Evolutionary conservation across 305 asterid species (phyloP), one percentile per base, ranked within the genome.

Genomic region (Fraxinus dipetala): DNA sequence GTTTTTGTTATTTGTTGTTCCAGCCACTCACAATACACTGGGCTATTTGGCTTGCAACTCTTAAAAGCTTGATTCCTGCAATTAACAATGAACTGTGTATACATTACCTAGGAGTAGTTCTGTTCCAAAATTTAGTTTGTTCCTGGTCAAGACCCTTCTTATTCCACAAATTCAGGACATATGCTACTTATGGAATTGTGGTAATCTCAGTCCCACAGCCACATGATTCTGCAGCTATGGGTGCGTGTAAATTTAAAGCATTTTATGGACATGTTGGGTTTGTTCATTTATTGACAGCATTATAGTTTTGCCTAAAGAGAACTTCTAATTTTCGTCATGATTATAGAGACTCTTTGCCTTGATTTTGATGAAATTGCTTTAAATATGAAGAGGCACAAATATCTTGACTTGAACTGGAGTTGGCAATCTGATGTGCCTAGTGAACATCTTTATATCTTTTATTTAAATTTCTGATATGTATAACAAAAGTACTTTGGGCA

Each of bases 21-120:
- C 93, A 95, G 99, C 93, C 99, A 6, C 89, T 94, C 84, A 96
- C 94, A 16, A 1, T 91, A 72, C 91, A 92, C 85, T 82, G 91
- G 96, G 94, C 92, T 10, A 72, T 89, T 85, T 89, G 91, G 85
- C 93, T 91, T 82, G 94, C 95, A 78, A 83, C 35, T 83, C 81
- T 26, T 77, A 84, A 88, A 83, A 84, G 85, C 83, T 85, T 89
- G 91, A 88, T 85, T 86, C 87, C 90, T 81, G 87, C 84, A 84
- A 79, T 84, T 75, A 78, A 88, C 30, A 79, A 84, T 24, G 91
- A 91, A 81, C 85, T 94, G 83, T 35, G 84, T 84, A 88, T 96
- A 86, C 98, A 94, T 88, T 96, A 94, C 86, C 85, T 96, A 85
- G 22, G 56, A 83, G 63, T n/a, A 80, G 69, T 51, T 76, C 61